Conservation (phyloP, 306 rosid genomes). For the Casuarina cunninghamiana region DNA sequence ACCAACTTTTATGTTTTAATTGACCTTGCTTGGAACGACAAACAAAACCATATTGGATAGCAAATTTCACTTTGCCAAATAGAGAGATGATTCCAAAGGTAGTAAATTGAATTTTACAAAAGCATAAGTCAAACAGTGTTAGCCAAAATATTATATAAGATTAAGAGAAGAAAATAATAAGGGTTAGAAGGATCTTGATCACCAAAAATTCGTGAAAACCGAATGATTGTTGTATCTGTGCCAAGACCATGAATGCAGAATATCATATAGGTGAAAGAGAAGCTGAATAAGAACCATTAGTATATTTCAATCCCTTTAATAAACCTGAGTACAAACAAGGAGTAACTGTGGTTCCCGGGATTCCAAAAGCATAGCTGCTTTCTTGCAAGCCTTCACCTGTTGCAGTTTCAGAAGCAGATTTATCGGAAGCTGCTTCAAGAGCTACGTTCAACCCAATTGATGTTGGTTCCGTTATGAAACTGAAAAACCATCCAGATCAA, state of each 20-base stretch:
- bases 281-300: conserved; percentile 41
- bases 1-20: too few species aligned
- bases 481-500: conserved; percentile 31
- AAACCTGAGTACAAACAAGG: conserved; percentile 36
- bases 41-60: neutral
- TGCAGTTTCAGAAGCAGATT: conserved; percentile 36
- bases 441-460: conserved; percentile 75
- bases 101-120: neutral
- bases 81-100: neutral
- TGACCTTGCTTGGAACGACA: too few species aligned
- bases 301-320: conserved; percentile 47
- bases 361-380: conserved; percentile 52
- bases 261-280: conserved; percentile 35
- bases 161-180: neutral
- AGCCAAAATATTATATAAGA: conserved; percentile 1
- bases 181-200: conserved; percentile 18
- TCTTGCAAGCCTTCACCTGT: conserved; percentile 34
- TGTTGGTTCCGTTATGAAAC: conserved; percentile 62
- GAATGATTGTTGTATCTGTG: conserved; percentile 13
- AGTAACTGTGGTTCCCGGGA: conserved; percentile 46
- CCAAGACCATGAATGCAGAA: conserved; percentile 2
- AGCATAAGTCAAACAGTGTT: neutral
- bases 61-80: neutral
- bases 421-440: conserved; percentile 52
- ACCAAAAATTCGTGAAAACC: neutral